These are phyloP conservation scores for Citrus inodora DNA, from an alignment of 345 rosid species.

Conservation along the genomic window DNA sequence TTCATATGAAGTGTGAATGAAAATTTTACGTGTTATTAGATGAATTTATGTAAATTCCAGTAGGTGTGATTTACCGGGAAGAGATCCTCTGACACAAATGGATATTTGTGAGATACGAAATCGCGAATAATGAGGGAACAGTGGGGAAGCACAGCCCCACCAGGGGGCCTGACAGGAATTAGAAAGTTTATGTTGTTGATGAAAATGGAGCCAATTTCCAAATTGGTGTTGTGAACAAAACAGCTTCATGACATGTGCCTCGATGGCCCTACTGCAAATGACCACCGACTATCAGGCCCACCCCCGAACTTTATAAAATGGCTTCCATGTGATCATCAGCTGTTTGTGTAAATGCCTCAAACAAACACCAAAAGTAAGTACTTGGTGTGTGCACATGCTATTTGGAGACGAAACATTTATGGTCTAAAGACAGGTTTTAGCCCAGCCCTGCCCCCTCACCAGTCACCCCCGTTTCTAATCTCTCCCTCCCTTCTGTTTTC, in stretches of 20 bases:
- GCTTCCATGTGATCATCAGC: conserved; percentile 31
- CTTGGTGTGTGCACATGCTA: not conserved
- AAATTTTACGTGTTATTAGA: too few species aligned
- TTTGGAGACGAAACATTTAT: not conserved
- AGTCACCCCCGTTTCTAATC: not conserved
- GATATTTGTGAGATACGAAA: conserved; percentile 15
- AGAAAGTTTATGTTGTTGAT: not conserved
- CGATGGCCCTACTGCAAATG: conserved; percentile 32
- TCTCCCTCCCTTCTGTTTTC: not conserved
- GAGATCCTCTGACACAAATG: conserved; percentile 4
- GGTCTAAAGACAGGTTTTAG: conserved; percentile 6
- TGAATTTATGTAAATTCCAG: too few species aligned
- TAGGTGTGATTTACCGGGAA: not conserved
- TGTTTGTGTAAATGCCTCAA: not conserved
- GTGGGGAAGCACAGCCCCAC: not conserved
- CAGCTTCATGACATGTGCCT: conserved; percentile 33
- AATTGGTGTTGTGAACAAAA: conserved; percentile 14
- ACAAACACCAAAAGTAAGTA: too few species aligned
- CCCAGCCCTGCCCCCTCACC: not conserved
- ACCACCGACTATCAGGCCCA: conserved; percentile 15
- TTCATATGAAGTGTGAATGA: too few species aligned
- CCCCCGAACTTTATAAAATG: conserved; percentile 10
- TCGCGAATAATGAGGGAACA: conserved; percentile 1
- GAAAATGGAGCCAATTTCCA: conserved; percentile 11
- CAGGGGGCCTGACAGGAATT: not conserved